phyloP scores from a whole-genome alignment of 129 eudicot genomes.

The Lactuca saligna region DNA sequence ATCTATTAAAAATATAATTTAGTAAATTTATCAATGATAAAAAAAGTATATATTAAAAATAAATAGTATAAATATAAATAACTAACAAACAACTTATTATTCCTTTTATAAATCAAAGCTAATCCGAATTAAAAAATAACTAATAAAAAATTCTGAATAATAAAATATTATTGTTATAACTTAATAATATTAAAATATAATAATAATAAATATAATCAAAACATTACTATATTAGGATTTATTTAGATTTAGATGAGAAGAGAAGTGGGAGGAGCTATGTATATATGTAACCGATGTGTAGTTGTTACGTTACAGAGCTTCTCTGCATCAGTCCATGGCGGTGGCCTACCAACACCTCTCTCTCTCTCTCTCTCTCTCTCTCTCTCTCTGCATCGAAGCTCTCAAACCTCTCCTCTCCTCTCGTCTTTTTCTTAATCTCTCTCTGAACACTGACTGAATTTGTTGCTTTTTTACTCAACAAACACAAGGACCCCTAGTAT shows the following conservation, averaged over 20 bases:
- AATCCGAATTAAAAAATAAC: no score
- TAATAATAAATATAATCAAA: no score
- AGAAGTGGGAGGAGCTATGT: neutral
- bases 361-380: slow-evolving; percentile 19
- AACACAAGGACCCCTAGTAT: slow-evolving; percentile 5
- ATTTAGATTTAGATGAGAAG: neutral
- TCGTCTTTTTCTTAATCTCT: slow-evolving; percentile 27
- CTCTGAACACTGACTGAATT: slow-evolving; percentile 12
- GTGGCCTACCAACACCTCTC: slow-evolving; percentile 31
- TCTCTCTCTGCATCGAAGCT: slow-evolving; percentile 14
- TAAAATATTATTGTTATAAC: no score
- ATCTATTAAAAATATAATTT: no score
- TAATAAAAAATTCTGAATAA: no score
- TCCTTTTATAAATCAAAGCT: no score
- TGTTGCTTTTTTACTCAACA: slow-evolving; percentile 36
- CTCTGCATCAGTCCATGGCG: slow-evolving; percentile 27
- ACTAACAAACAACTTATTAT: no score
- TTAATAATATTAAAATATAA: no score
- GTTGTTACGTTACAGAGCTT: slow-evolving; percentile 39
- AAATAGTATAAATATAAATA: no score
- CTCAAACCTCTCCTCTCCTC: slow-evolving; percentile 13
- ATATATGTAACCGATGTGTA: slow-evolving; percentile 22
- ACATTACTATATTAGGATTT: neutral
- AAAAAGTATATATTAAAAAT: no score
- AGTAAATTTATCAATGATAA: no score